Evolutionary conservation across 1,284 basidiomycete genomes (phyloP).

Genomic region (Cutaneotrichosporon spelunceum): DNA sequence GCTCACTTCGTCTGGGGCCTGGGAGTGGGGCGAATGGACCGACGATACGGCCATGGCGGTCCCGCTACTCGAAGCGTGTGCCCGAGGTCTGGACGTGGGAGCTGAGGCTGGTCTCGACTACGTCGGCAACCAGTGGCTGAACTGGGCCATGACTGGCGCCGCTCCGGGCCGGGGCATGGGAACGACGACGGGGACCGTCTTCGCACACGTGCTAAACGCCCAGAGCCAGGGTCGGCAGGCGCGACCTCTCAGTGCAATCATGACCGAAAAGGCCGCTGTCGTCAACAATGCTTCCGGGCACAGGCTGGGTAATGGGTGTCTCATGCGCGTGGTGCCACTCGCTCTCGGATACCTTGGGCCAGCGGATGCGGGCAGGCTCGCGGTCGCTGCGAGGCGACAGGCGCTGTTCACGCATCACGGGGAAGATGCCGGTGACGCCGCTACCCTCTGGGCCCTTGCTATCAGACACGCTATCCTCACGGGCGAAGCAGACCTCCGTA

Average conservation of each 20-base stretch:
- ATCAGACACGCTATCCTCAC: constrained; percentile 10
- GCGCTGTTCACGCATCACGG: constrained; percentile 8
- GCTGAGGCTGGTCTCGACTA: neutral
- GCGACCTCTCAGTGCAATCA: neutral
- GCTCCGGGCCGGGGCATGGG: constrained; percentile 8
- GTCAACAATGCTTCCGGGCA: neutral
- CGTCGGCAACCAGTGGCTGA: constrained; percentile 13
- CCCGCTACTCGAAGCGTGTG: constrained; percentile 14
- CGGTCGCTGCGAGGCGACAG: neutral
- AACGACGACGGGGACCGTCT: neutral
- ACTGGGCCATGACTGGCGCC: neutral
- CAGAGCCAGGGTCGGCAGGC: neutral
- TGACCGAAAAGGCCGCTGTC: neutral
- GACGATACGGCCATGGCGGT: constrained; percentile 16
- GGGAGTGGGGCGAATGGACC: constrained; percentile 11
- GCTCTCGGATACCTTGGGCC: constrained; percentile 5
- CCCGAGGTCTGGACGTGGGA: constrained; percentile 1
- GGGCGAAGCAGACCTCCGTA: neutral
- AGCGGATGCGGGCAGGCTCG: neutral
- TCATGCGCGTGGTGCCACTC: constrained; percentile 11
- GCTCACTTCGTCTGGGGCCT: neutral
- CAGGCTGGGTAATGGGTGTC: constrained; percentile 7
- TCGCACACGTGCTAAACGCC: neutral
- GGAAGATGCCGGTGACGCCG: constrained; percentile 6
- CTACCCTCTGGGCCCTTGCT: constrained; percentile 10